phyloP scores from a whole-genome alignment of 2,329 filamentous ascomycete genomes.

The Tolypocladium cylindrosporum region DNA sequence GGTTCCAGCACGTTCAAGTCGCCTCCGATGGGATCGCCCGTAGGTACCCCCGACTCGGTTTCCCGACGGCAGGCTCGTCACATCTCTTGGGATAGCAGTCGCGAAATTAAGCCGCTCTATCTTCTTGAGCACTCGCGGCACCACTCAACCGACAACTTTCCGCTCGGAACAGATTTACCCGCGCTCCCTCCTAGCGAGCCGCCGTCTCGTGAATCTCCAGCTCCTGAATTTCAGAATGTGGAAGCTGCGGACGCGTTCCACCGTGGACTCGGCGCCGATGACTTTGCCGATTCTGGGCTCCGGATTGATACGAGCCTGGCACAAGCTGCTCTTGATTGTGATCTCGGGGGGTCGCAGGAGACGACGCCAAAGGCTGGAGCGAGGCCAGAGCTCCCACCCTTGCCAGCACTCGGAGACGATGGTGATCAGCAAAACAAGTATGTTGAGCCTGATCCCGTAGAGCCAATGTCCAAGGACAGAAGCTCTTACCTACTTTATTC shows the following conservation, averaged over 20 bases:
- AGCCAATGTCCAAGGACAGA: conserved; percentile 30
- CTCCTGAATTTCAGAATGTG: conserved; percentile 17
- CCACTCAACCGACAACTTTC: conserved; percentile 20
- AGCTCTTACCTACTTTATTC: conserved; percentile 32
- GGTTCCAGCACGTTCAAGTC: conserved; percentile 19
- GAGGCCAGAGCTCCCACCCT: conserved; percentile 17
- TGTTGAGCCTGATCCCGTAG: conserved; percentile 27
- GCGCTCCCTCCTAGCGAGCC: conserved; percentile 36
- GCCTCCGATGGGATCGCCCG: conserved; percentile 26
- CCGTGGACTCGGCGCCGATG: conserved; percentile 8
- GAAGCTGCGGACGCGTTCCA: conserved; percentile 18
- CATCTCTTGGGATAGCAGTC: conserved; percentile 51
- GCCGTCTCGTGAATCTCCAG: conserved; percentile 23
- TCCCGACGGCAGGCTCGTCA: conserved; percentile 36
- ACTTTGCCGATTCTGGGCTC: conserved; percentile 16
- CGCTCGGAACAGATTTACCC: conserved; percentile 30
- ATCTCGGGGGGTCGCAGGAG: conserved; percentile 52
- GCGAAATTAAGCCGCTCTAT: conserved; percentile 73
- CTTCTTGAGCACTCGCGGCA: conserved; percentile 58
- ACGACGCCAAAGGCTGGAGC: conserved; percentile 55
- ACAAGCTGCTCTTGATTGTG: conserved; percentile 22
- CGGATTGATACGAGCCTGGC: conserved; percentile 29
- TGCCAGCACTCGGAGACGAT: conserved; percentile 7
- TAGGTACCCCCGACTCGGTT: conserved; percentile 21
- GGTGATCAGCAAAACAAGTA: conserved; percentile 7